A percentile compares a stretch with the other conserved stretches of the same genome.
Evolutionary conservation across 805 yeast species (phyloP).

Genomic region (Kuraishia cidri): DNA sequence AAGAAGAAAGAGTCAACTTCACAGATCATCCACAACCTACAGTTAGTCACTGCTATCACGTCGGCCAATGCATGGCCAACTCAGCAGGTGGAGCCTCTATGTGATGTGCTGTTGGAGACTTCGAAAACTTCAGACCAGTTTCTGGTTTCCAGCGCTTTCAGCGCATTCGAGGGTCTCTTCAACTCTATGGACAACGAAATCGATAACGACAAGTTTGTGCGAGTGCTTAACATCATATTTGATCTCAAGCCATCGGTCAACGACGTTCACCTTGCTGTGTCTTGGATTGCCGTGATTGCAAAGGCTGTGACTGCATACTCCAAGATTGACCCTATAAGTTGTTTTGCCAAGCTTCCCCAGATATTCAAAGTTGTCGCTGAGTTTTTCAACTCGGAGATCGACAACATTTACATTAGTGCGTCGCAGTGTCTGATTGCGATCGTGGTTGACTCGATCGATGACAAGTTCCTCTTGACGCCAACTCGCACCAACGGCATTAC

Average conservation of each 20-base stretch:
- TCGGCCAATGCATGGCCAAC: constrained; percentile 80
- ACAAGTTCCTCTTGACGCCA: constrained; percentile 46
- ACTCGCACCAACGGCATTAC: constrained; percentile 19
- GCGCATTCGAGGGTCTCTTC: constrained; percentile 77
- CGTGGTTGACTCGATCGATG: constrained; percentile 58
- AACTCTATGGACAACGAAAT: constrained; percentile 42
- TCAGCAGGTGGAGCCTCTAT: constrained; percentile 55
- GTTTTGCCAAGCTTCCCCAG: constrained; percentile 47
- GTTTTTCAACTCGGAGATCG: constrained; percentile 64
- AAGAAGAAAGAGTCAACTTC: constrained; percentile 42
- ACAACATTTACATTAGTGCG: constrained; percentile 60
- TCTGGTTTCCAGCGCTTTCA: constrained; percentile 73
- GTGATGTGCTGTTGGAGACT: constrained; percentile 67
- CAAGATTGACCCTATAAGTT: constrained; percentile 35
- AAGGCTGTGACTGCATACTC: constrained; percentile 61
- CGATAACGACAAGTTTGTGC: constrained; percentile 54
- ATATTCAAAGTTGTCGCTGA: constrained; percentile 46
- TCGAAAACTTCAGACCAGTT: constrained; percentile 81
- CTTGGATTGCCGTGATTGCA: constrained; percentile 94
- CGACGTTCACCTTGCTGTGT: constrained; percentile 81
- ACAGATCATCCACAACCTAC: constrained; percentile 65
- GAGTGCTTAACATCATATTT: constrained; percentile 61
- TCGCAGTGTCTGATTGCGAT: constrained; percentile 83
- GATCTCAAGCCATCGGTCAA: constrained; percentile 74
- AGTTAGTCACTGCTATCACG: constrained; percentile 64